These are phyloP conservation scores for Saposhnikovia divaricata DNA, from an alignment of 129 eudicot genomes.

Conservation along the genomic window DNA sequence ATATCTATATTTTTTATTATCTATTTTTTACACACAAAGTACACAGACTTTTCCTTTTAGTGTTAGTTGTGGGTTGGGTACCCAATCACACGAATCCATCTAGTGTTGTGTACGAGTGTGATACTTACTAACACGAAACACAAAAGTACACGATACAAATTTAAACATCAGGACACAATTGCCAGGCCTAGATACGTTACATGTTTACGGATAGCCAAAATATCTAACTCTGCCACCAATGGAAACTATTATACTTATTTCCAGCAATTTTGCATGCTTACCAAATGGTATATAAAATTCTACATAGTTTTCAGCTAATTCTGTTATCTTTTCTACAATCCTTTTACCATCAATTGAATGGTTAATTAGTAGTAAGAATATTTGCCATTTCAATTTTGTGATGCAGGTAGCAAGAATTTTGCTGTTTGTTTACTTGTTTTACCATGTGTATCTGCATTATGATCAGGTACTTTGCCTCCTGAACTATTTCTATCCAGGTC, in stretches of 20 bases:
- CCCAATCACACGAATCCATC: not conserved
- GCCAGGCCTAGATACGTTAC: not conserved
- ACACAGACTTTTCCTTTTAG: not conserved
- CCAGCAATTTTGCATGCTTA: not conserved
- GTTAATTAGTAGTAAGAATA: not conserved
- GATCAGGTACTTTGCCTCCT: slow-evolving; percentile 42
- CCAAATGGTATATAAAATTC: not conserved
- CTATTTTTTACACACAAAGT: not conserved
- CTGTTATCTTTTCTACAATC: not conserved
- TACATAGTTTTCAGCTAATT: not conserved
- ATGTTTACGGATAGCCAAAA: not conserved
- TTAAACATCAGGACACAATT: not conserved
- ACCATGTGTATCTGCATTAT: slow-evolving; percentile 40
- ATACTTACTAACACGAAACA: not conserved
- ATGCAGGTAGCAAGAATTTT: slow-evolving; percentile 65
- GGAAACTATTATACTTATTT: not conserved
- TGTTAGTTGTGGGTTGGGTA: too few species aligned
- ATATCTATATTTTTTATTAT: not conserved
- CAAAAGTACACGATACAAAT: not conserved
- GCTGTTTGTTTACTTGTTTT: slow-evolving; percentile 45
- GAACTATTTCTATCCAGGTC: slow-evolving; percentile 17
- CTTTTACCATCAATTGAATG: not conserved
- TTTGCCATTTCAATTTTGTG: not conserved
- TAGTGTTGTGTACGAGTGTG: not conserved
- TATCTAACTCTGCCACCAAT: not conserved